A percentile compares a stretch with the other conserved stretches of the same genome.
phyloP scores from a whole-genome alignment of 2,329 filamentous ascomycete species.

The Aspergillus brasiliensis region DNA sequence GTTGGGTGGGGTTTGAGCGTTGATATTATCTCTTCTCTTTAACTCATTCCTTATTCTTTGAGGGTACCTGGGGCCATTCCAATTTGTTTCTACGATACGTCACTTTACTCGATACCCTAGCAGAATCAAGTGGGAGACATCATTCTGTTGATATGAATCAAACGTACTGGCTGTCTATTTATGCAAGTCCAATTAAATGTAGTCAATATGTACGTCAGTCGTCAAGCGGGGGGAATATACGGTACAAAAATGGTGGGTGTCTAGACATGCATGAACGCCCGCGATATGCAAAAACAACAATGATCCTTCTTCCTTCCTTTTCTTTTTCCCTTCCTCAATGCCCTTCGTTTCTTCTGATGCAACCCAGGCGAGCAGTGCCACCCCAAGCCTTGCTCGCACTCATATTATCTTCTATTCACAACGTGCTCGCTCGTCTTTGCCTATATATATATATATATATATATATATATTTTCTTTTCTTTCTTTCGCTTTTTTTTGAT shows the following conservation, averaged over 20 bases:
- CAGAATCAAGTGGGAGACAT: neutral
- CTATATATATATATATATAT: too few species aligned
- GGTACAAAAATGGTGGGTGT: neutral
- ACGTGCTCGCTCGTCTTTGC: too few species aligned
- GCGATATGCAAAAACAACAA: conserved; percentile 7
- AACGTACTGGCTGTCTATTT: neutral
- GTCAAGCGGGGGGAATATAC: conserved; percentile 1
- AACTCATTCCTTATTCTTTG: too few species aligned
- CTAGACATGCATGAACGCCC: conserved; percentile 5
- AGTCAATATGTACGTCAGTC: conserved; percentile 12
- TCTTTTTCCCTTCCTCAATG: neutral
- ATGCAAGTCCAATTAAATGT: conserved; percentile 2
- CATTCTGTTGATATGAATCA: neutral
- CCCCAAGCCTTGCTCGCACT: neutral
- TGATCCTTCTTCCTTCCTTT: too few species aligned
- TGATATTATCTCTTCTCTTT: too few species aligned
- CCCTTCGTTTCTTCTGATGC: neutral
- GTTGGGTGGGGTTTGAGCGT: too few species aligned
- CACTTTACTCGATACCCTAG: neutral
- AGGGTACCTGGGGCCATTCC: too few species aligned
- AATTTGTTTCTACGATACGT: too few species aligned
- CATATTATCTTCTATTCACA: too few species aligned
- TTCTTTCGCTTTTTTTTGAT: neutral
- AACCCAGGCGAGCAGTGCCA: neutral
- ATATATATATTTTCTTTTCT: too few species aligned